Evolutionary conservation across 345 rosid species (phyloP).

Genomic region (Carallia pectinifolia): DNA sequence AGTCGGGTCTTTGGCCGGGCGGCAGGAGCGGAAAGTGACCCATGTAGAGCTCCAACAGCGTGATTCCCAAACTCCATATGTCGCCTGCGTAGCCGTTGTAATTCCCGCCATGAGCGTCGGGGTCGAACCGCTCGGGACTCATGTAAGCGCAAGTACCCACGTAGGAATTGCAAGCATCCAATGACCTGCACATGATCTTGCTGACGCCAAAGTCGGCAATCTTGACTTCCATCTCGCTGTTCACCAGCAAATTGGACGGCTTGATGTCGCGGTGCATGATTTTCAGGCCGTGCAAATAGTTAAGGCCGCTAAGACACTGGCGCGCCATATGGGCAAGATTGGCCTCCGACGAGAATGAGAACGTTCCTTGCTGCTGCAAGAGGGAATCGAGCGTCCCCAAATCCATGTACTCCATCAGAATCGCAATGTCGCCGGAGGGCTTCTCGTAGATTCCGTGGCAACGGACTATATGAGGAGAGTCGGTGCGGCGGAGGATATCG

Average conservation of each 20-base stretch:
- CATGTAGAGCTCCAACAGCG: conserved; percentile 66
- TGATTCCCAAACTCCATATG: conserved; percentile 84
- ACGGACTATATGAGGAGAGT: conserved; percentile 58
- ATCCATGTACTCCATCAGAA: conserved; percentile 85
- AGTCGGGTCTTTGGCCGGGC: conserved; percentile 77
- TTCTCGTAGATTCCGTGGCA: conserved; percentile 61
- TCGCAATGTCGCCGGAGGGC: conserved; percentile 61
- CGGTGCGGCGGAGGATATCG: conserved; percentile 77
- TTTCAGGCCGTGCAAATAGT: conserved; percentile 60
- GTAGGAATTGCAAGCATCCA: conserved; percentile 78
- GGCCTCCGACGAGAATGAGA: conserved; percentile 45
- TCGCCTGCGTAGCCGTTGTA: conserved; percentile 77
- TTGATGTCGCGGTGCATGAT: conserved; percentile 84
- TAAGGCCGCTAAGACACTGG: conserved; percentile 63
- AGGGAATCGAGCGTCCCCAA: conserved; percentile 62
- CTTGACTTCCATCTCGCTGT: conserved; percentile 57
- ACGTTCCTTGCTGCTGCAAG: conserved; percentile 28
- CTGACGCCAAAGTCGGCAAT: conserved; percentile 89
- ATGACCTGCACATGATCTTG: conserved; percentile 59
- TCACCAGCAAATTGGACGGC: conserved; percentile 72
- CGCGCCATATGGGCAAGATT: conserved; percentile 48
- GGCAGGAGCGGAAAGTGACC: conserved; percentile 72
- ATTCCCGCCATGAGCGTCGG: conserved; percentile 54
- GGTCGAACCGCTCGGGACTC: conserved; percentile 90
- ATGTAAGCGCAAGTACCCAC: conserved; percentile 93